Conservation (phyloP, 345 rosid genomes). For the Brassica cretica region DNA sequence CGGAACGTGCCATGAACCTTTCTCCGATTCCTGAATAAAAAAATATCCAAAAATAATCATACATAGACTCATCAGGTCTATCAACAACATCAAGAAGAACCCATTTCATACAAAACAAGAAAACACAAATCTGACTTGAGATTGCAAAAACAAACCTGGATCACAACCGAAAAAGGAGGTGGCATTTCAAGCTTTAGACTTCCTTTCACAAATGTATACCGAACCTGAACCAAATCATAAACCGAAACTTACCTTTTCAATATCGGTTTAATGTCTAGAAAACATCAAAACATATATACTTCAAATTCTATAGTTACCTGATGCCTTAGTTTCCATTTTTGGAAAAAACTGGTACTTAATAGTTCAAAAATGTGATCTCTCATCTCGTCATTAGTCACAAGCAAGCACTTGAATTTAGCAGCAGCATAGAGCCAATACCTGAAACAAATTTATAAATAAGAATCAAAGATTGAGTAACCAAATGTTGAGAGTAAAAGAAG, state of each 20-base stretch:
- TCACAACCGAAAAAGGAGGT: conserved; percentile 54
- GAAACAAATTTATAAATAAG: not conserved
- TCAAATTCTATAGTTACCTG: conserved; percentile 33
- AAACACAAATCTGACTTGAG: not conserved
- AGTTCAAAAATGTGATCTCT: conserved; percentile 94
- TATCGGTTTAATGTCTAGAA: not conserved
- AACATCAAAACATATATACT: not conserved
- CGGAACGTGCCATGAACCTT: conserved; percentile 91
- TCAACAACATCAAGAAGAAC: not conserved
- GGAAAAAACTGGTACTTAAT: conserved; percentile 62
- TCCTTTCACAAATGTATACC: conserved; percentile 70
- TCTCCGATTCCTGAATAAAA: conserved; percentile 72
- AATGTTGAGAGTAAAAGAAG: not conserved
- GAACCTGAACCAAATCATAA: conserved; percentile 49
- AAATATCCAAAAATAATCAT: not conserved
- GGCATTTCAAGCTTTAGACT: conserved; percentile 68
- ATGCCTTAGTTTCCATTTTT: conserved; percentile 88
- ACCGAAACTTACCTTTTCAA: not conserved
- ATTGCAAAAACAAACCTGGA: conserved; percentile 61
- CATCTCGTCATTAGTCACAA: conserved; percentile 92
- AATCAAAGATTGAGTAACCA: not conserved
- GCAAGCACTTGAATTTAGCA: conserved; percentile 72
- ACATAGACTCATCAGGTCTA: not conserved
- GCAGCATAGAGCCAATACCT: conserved; percentile 97
- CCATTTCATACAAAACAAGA: not conserved